Evolutionary conservation across 2,329 filamentous ascomycete species (phyloP).

Genomic region (Phaeoacremonium minimum): DNA sequence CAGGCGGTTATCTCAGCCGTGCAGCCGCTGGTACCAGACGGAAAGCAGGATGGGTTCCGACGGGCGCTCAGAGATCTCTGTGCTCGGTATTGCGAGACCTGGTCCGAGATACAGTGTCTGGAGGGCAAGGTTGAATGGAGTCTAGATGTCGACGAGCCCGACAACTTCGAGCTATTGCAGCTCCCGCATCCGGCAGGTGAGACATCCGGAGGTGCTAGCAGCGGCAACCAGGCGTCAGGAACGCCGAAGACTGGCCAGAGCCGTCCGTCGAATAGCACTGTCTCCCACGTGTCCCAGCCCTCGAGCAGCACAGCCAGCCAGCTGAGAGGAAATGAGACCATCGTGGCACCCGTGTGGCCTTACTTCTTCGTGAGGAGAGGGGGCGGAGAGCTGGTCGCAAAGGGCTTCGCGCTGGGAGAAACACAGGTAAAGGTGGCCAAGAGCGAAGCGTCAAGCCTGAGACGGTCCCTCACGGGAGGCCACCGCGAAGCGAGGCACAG

Average conservation of each 20-base stretch:
- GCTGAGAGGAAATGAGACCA: background rate
- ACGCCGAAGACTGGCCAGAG: background rate
- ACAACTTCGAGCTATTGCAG: background rate
- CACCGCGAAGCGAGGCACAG: background rate
- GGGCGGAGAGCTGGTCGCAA: background rate
- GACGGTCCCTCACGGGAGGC: background rate
- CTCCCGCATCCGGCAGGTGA: background rate
- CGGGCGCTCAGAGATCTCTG: background rate
- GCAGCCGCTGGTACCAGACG: background rate
- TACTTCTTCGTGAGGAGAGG: background rate
- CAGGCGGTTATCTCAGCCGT: background rate
- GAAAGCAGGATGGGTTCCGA: background rate
- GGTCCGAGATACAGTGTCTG: background rate
- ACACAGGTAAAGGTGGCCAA: background rate
- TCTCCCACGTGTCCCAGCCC: background rate
- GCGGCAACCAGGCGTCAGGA: background rate
- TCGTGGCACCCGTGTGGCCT: background rate
- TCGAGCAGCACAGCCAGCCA: background rate
- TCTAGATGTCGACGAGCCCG: background rate
- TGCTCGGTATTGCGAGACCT: background rate
- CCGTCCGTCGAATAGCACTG: background rate
- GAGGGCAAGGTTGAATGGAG: background rate
- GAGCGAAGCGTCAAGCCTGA: background rate
- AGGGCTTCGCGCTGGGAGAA: background rate
- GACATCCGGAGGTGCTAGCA: background rate